Conservation (phyloP, 352 stramenopile species). For the Thalassiosira gravida region DNA sequence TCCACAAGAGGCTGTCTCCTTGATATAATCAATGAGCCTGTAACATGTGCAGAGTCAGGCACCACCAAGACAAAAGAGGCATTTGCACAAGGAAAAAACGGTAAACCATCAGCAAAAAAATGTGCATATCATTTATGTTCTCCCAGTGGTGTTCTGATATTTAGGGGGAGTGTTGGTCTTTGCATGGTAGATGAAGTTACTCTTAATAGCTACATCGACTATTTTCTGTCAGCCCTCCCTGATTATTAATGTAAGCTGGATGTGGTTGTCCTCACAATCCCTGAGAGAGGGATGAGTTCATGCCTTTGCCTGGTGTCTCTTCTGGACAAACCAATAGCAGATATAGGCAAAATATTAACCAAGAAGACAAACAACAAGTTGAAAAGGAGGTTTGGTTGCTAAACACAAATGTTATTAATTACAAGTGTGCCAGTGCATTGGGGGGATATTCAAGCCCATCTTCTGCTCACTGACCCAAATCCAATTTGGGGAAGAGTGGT, state of each 20-base stretch:
- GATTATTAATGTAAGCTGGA: not conserved
- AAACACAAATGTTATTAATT: not conserved
- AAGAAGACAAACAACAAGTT: not conserved
- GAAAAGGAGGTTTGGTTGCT: not conserved
- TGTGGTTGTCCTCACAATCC: not conserved
- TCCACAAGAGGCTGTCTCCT: too few relatives aligned
- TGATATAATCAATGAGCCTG: too few relatives aligned
- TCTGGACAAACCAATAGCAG: not conserved
- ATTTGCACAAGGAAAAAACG: not conserved
- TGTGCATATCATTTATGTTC: not conserved
- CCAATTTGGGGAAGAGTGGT: conserved; percentile 19
- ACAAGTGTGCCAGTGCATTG: conserved; percentile 2
- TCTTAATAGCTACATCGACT: not conserved
- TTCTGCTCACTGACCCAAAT: conserved; percentile 4
- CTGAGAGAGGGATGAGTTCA: not conserved
- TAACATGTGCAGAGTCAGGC: too few relatives aligned
- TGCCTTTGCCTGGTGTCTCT: not conserved
- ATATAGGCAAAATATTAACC: not conserved
- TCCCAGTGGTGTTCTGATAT: not conserved
- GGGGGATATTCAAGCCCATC: conserved; percentile 12
- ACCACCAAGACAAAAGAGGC: too few relatives aligned
- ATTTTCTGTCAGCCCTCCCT: not conserved
- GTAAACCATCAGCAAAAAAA: not conserved
- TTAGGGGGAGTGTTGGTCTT: not conserved
- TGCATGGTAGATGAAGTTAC: not conserved